These are phyloP conservation scores for Xylaria sp. DNA, from an alignment of 2,329 filamentous ascomycete species.

Conservation along the genomic window DNA sequence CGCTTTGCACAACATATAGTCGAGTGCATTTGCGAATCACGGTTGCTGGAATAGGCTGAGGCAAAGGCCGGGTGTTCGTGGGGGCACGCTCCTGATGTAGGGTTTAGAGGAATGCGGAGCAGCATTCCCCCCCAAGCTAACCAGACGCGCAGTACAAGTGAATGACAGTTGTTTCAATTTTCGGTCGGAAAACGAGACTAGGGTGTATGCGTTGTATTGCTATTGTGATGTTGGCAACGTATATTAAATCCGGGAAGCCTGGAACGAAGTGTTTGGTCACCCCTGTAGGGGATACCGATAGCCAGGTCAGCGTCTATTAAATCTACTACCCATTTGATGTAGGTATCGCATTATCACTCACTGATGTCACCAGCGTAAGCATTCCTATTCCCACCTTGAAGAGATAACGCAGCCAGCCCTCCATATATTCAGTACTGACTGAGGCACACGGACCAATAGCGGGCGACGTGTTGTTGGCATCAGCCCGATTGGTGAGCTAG, in stretches of 20 bases:
- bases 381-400: constrained; percentile 7
- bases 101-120: constrained; percentile 22
- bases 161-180: background rate
- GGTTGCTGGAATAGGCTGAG: constrained; percentile 18
- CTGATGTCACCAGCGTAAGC: constrained; percentile 9
- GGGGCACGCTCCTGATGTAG: constrained; percentile 13
- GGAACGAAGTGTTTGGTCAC: background rate
- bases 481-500: background rate
- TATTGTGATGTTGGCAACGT: constrained; percentile 2
- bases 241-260: background rate
- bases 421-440: constrained; percentile 7
- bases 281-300: constrained; percentile 2
- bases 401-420: constrained; percentile 24
- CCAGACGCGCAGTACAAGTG: background rate
- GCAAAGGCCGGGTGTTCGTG: constrained; percentile 19
- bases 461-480: background rate
- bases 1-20: constrained; percentile 4
- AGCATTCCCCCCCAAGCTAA: background rate
- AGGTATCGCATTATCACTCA: background rate
- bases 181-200: background rate
- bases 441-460: constrained; percentile 3
- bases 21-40: constrained; percentile 2
- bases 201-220: background rate
- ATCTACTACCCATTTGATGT: background rate
- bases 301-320: background rate